Base-by-base conservation (phyloP, 345 rosid genomes). In the Lepidium sativum region DNA sequence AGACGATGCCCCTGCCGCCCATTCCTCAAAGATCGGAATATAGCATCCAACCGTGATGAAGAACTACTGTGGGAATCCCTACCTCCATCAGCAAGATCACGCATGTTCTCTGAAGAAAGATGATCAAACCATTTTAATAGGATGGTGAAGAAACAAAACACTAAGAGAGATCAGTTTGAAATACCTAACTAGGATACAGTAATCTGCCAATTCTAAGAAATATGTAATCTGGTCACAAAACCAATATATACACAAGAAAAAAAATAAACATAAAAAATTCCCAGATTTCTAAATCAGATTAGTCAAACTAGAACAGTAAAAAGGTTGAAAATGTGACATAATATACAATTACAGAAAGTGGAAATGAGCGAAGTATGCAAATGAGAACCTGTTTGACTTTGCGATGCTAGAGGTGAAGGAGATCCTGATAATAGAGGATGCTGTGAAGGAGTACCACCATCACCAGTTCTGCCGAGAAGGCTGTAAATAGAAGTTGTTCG, bases 401-500 rank as follows among this genome's bases (percentile, higher is more conserved):
- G 74, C 32, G 83, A 69, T 13, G 74, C 61, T 52, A 82, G 68
- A 7, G 62, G 80, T 38, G 75, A 45, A 43, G 80, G 74, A 54
- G 94, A 86, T 70, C 91, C 96, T 27, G 77, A 70, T 54, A 92
- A 75, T 67, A 92, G 96, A 75, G 97, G 98, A 80, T 92, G 98
- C 60, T 81, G 84, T 41, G 92, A 78, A 59, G 89, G 85, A 10
- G 80, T 77, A 43, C 80, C 77, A 73, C 73, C 78, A 61, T 82
- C 90, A 48, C 94, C 82, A 63, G 73, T 80, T 74, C 96, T 80
- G 43, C 96, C 98, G 37, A 92, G 83, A 59, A 87, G 94, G 82
- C 79, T 87, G 81, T 92, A 92, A 62, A 92, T 92, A 41, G 98
- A 92, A 33, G 98, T 89, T 17, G 97, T 92, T 42, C 98, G 84